Base-by-base conservation (phyloP, 2,329 filamentous ascomycete species). In the Sarocladiaceae sp. region DNA sequence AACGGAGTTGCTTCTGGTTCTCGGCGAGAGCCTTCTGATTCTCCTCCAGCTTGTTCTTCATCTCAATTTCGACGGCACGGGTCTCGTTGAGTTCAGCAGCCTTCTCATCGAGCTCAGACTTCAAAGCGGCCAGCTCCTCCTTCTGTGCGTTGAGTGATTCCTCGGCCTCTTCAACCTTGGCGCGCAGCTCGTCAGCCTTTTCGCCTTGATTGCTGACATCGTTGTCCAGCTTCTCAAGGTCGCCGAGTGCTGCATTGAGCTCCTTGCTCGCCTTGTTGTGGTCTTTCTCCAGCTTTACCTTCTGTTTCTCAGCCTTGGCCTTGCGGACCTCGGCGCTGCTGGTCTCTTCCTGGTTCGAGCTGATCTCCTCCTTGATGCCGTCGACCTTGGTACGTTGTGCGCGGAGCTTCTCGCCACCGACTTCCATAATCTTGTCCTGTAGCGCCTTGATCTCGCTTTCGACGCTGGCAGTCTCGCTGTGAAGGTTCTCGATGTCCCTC, bases 401-500 rank as follows among this genome's bases (percentile, higher is more conserved):
- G 52, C 94, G 86, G 17, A 99, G 83, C 70, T 90, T 91, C 62
- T 97, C 91, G 70, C 94, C 94, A 64, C 94, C 94, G 57, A 96
- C 87, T 69, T 97, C 87, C 94, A 99, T 97, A 63, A 99, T 99
- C 76, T 92, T 96, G 77, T 94, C 87, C 66, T 99, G 93, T 1
- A 99, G 77, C 18, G 79, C 79, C 71, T 96, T 93, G 70, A 99
- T 97, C 68, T 97, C 94, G 23, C 86, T 85, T 66, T 99, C 94
- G 8, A 96, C 84, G 42, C 86, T 94, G 1, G 88, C 83, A n/a
- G 88, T 97, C 69, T 97, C 90, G 10, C 82, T 77, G 55, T 84
- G 89, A 10, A 99, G 79, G 61, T 87, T 88, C 54, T 87, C 82
- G 11, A 96, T 82, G 61, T 96, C 90, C 58, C 82, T 83, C 62